A percentile compares a stretch with the other conserved stretches of the same genome.
Evolutionary conservation across 2,329 filamentous ascomycete genomes (phyloP).

Genomic region (Juglanconis sp.): DNA sequence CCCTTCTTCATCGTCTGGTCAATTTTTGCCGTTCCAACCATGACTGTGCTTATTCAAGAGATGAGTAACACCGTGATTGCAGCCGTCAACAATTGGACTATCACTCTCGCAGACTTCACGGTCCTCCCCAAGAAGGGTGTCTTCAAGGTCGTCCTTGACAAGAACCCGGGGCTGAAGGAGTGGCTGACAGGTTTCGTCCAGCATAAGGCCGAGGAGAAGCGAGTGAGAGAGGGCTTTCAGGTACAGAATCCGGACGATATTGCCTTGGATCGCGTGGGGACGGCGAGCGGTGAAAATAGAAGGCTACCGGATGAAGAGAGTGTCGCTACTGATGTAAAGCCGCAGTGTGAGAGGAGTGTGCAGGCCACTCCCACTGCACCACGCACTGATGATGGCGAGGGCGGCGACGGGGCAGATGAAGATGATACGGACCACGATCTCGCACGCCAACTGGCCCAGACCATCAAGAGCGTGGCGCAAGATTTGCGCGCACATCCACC

Average conservation of each 20-base stretch:
- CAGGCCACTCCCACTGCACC: too few relatives aligned
- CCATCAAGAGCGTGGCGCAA: constrained; percentile 64
- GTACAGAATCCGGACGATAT: not conserved
- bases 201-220: not conserved
- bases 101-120: constrained; percentile 55
- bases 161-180: not conserved
- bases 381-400: not conserved
- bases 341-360: too few relatives aligned
- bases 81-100: constrained; percentile 50
- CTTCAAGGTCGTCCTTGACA: constrained; percentile 15
- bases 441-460: constrained; percentile 65
- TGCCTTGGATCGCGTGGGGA: not conserved
- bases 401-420: not conserved
- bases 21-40: constrained; percentile 77
- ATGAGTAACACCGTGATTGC: constrained; percentile 81
- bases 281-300: not conserved
- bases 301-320: not conserved
- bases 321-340: not conserved
- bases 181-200: not conserved
- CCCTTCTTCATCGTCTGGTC: constrained; percentile 92
- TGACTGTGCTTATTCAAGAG: constrained; percentile 80
- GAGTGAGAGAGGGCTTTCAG: not conserved
- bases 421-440: constrained; percentile 37
- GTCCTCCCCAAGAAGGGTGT: constrained; percentile 46
- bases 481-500: constrained; percentile 58